Evolutionary conservation across 2,329 filamentous ascomycete genomes (phyloP).

Genomic region (Fusarium sp.): DNA sequence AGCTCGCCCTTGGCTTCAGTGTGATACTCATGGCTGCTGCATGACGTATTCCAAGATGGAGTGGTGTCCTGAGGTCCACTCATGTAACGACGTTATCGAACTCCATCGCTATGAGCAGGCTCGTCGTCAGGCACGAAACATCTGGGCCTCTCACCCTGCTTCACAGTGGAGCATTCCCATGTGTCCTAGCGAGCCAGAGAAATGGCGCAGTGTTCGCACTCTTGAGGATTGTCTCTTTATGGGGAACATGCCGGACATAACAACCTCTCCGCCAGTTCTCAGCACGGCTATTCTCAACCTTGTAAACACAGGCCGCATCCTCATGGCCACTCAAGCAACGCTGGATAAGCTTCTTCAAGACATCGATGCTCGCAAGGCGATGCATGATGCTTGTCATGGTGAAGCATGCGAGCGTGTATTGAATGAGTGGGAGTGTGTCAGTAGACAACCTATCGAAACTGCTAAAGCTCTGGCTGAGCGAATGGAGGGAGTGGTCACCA

Average conservation of each 20-base stretch:
- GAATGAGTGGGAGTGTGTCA: constrained; percentile 33
- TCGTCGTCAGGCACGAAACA: not conserved
- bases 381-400: constrained; percentile 23
- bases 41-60: constrained; percentile 26
- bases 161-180: constrained; percentile 6
- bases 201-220: constrained; percentile 1
- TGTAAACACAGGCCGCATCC: constrained; percentile 13
- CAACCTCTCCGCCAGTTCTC: not conserved
- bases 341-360: not conserved
- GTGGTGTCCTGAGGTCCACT: constrained; percentile 30
- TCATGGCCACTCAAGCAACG: constrained; percentile 4
- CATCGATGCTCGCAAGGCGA: not conserved
- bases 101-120: constrained; percentile 43
- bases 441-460: constrained; percentile 8
- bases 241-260: constrained; percentile 3
- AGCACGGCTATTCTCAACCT: constrained; percentile 13
- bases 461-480: not conserved
- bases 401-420: constrained; percentile 32
- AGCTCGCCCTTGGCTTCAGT: constrained; percentile 30
- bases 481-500: not conserved
- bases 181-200: not conserved
- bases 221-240: constrained; percentile 19
- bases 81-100: constrained; percentile 16
- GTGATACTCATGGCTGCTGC: constrained; percentile 49
- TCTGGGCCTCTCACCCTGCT: constrained; percentile 7